Evolutionary conservation across 192 early-diverging fungal species (phyloP).

Genomic region (Coemansia nantahalensis): DNA sequence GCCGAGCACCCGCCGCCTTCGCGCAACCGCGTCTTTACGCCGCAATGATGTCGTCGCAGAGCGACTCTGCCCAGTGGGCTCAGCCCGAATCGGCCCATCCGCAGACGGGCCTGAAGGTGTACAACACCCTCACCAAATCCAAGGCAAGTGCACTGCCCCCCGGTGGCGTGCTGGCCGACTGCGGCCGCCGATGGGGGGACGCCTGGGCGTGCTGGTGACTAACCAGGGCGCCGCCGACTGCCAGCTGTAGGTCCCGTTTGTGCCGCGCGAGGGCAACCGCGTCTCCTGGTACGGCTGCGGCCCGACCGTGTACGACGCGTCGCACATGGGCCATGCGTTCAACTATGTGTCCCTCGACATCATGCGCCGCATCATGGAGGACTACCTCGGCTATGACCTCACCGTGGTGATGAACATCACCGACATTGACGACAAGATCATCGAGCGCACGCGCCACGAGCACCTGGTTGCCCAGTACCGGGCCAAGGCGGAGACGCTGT

Average conservation of each 20-base stretch:
- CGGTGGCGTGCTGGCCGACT: too few relatives aligned
- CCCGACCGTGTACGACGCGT: conserved; percentile 95
- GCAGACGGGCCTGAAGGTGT: conserved; percentile 52
- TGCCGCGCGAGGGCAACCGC: conserved; percentile 73
- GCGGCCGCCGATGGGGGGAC: too few relatives aligned
- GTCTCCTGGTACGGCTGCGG: conserved; percentile 98
- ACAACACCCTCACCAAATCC: conserved; percentile 85
- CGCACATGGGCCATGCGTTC: conserved; percentile 96
- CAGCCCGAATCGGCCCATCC: conserved; percentile 39
- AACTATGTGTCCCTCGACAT: conserved; percentile 93
- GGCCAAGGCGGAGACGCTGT: conserved; percentile 43
- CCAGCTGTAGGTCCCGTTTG: conserved; percentile 72
- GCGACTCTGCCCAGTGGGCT: conserved; percentile 36
- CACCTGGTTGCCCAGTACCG: conserved; percentile 65
- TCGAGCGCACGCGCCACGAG: conserved; percentile 83
- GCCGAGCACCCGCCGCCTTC: not conserved
- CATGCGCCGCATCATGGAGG: conserved; percentile 87
- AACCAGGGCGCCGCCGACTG: too few relatives aligned
- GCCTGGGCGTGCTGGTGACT: too few relatives aligned
- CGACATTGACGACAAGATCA: conserved; percentile 99
- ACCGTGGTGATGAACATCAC: conserved; percentile 96
- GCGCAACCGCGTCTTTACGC: too few relatives aligned
- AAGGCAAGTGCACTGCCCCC: conserved; percentile 55
- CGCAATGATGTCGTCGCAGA: conserved; percentile 38
- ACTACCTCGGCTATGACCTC: conserved; percentile 95